phyloP scores from a whole-genome alignment of 176 grass and related monocot genomes.

The Lolium rigidum region DNA sequence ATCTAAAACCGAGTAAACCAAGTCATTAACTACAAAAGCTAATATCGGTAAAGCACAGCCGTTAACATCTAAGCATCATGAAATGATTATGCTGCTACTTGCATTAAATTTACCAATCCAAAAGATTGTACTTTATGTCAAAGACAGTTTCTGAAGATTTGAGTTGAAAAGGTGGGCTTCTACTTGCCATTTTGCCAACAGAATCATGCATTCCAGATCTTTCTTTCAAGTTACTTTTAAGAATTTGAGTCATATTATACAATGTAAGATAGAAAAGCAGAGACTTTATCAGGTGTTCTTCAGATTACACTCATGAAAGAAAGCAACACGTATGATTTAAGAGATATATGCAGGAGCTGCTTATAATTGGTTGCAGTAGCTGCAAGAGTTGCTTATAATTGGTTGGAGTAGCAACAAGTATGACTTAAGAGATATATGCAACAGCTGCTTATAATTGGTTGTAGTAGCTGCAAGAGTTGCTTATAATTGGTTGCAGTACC shows the following conservation, averaged over 20 bases:
- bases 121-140: constrained; percentile 35
- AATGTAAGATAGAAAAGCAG: neutral
- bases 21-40: neutral
- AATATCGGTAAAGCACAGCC: neutral
- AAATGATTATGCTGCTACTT: neutral
- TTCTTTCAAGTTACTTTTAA: neutral
- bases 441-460: no score
- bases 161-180: constrained; percentile 29
- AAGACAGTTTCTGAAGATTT: constrained; percentile 33
- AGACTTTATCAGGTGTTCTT: neutral
- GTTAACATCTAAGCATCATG: neutral
- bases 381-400: no score
- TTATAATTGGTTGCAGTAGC: no score
- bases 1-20: neutral
- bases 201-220: constrained; percentile 21
- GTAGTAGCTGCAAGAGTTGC: no score
- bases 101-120: constrained; percentile 20
- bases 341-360: neutral
- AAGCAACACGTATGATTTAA: neutral
- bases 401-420: neutral
- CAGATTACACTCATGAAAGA: neutral
- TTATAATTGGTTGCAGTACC: neutral
- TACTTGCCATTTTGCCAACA: neutral
- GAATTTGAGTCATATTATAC: neutral
- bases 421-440: neutral